A percentile compares a stretch with the other conserved stretches of the same genome.
These are phyloP conservation scores for Whalleya microplaca DNA, from an alignment of 2,329 filamentous ascomycete species.

Conservation along the genomic window DNA sequence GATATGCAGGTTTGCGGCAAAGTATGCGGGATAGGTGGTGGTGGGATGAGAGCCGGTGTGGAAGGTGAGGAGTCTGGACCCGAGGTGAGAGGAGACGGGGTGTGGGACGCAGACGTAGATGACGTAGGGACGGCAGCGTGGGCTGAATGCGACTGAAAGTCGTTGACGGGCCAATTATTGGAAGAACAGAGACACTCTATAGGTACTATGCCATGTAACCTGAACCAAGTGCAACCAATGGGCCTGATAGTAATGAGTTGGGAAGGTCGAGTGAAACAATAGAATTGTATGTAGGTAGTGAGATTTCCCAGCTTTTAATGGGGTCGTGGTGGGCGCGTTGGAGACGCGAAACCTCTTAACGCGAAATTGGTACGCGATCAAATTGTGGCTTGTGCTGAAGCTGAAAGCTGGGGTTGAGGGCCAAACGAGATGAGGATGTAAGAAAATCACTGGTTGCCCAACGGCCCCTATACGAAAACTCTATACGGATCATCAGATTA, in stretches of 20 bases:
- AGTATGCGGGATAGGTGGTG: not conserved
- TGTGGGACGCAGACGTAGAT: constrained; percentile 5
- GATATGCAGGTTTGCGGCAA: not conserved
- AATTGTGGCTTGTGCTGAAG: constrained; percentile 23
- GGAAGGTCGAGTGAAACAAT: constrained; percentile 7
- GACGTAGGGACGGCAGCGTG: constrained; percentile 20
- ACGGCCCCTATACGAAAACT: not conserved
- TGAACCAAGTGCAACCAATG: not conserved
- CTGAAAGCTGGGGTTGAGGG: not conserved
- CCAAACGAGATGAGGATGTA: not conserved
- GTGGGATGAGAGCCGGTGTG: constrained; percentile 3
- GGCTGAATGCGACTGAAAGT: too few species aligned
- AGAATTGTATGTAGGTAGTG: constrained; percentile 3
- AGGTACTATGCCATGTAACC: not conserved
- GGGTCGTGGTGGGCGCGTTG: constrained; percentile 16
- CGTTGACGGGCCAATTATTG: not conserved
- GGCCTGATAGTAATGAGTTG: not conserved
- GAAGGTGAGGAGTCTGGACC: constrained; percentile 2
- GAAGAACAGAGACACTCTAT: not conserved
- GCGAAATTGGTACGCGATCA: constrained; percentile 17
- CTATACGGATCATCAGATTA: not conserved
- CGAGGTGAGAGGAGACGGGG: not conserved
- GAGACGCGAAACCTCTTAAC: constrained; percentile 10
- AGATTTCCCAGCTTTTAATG: not conserved
- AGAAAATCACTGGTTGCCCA: not conserved